A percentile compares a stretch with the other conserved stretches of the same genome.
Evolutionary conservation across 2,329 filamentous ascomycete genomes (phyloP).

Genomic region (Aphanoascus verrucosus): DNA sequence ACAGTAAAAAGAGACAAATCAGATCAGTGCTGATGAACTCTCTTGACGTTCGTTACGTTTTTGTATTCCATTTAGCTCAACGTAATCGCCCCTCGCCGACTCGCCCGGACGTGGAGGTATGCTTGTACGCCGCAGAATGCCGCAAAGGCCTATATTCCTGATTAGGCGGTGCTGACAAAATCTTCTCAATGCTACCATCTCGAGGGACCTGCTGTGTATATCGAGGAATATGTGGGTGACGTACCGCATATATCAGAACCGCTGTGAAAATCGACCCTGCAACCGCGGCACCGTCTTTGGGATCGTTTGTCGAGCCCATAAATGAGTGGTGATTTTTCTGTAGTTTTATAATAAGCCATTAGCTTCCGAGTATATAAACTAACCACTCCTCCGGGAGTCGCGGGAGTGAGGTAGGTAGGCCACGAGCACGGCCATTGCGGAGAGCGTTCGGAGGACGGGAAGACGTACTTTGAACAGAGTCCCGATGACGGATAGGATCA

Average conservation of each 20-base stretch:
- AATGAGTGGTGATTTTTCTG: constrained; percentile 67
- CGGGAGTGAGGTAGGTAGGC: background rate
- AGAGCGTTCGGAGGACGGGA: background rate
- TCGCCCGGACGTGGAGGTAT: constrained; percentile 72
- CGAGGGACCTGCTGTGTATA: constrained; percentile 1
- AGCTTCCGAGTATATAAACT: background rate
- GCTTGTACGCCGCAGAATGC: constrained; percentile 88
- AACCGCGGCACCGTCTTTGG: constrained; percentile 63
- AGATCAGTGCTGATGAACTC: background rate
- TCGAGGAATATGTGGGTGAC: constrained; percentile 29
- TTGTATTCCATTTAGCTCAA: constrained; percentile 42
- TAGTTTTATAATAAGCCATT: background rate
- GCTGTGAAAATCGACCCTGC: constrained; percentile 78
- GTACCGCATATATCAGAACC: constrained; percentile 78
- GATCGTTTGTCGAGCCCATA: constrained; percentile 61
- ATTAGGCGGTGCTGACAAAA: background rate
- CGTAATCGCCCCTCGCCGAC: constrained; percentile 71
- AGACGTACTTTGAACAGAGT: constrained; percentile 58
- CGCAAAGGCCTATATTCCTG: constrained; percentile 59
- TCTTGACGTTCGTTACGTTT: background rate
- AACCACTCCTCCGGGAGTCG: background rate
- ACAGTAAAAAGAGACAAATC: background rate
- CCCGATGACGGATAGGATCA: constrained; percentile 56
- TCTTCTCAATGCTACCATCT: background rate
- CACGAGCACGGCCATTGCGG: background rate